Evolutionary conservation across 768 basidiomycete species (phyloP).

Genomic region (Omphalotus guepiniiformis): DNA sequence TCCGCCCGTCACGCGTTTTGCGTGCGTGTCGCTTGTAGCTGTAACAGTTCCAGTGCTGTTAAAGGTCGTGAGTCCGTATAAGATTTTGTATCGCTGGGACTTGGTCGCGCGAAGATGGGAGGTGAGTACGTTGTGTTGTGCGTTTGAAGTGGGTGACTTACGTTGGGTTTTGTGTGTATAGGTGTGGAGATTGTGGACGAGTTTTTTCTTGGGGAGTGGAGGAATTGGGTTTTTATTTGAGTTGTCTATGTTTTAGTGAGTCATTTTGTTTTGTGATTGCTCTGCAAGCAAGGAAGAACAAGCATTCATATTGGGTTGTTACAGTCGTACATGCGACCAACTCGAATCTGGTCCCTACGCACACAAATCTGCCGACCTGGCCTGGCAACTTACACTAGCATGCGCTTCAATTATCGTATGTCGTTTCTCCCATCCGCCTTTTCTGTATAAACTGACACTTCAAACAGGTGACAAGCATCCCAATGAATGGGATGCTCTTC

Average conservation of each 20-base stretch:
- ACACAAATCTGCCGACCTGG: constrained; percentile 65
- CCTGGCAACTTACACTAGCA: constrained; percentile 66
- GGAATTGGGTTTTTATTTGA: constrained; percentile 59
- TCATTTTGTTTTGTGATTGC: constrained; percentile 4
- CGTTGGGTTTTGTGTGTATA: constrained; percentile 26
- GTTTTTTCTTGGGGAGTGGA: constrained; percentile 70
- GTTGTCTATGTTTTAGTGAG: constrained; percentile 67
- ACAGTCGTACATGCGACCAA: constrained; percentile 59
- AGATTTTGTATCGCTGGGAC: constrained; percentile 47
- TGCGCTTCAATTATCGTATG: constrained; percentile 57
- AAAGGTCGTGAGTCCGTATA: constrained; percentile 48
- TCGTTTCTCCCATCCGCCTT: constrained; percentile 6
- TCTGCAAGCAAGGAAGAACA: background rate
- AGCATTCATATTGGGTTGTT: background rate
- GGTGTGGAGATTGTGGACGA: constrained; percentile 72
- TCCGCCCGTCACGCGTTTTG: constrained; percentile 75
- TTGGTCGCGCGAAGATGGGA: constrained; percentile 45
- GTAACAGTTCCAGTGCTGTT: constrained; percentile 57
- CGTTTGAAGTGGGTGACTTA: constrained; percentile 3
- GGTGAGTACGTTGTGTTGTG: constrained; percentile 30
- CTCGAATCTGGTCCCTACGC: constrained; percentile 61
- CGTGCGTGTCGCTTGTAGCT: constrained; percentile 55
- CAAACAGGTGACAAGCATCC: constrained; percentile 49
- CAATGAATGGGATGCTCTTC: constrained; percentile 53
- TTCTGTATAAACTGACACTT: background rate